A percentile compares a stretch with the other conserved stretches of the same genome.
These are phyloP conservation scores for Phaseolus lunatus DNA, from an alignment of 306 rosid genomes.

Conservation along the genomic window DNA sequence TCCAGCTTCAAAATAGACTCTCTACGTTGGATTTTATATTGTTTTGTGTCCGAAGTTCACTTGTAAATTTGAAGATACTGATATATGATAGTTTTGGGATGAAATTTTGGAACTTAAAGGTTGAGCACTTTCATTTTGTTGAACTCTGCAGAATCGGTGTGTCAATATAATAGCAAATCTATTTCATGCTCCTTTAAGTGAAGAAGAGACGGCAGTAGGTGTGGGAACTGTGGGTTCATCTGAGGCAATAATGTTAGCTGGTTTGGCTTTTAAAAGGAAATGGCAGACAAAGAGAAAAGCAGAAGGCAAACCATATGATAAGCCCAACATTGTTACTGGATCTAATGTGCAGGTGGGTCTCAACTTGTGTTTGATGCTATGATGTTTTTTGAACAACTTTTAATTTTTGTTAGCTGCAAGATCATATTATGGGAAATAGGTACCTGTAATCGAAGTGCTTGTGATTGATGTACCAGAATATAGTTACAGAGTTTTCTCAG, in stretches of 20 bases:
- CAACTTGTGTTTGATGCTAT: no score
- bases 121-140: slow-evolving; percentile 20
- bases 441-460: slow-evolving; percentile 8
- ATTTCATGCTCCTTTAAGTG: slow-evolving; percentile 76
- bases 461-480: neutral
- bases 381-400: neutral
- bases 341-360: slow-evolving; percentile 89
- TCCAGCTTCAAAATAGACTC: no score
- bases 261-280: slow-evolving; percentile 85
- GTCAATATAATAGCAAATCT: slow-evolving; percentile 92
- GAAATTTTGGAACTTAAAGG: neutral
- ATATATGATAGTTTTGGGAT: slow-evolving; percentile 3
- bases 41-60: neutral
- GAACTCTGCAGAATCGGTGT: slow-evolving; percentile 76
- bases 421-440: neutral
- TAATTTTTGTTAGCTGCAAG: no score
- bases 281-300: slow-evolving; percentile 83
- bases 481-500: neutral
- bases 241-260: slow-evolving; percentile 96
- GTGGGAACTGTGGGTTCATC: slow-evolving; percentile 97
- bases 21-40: neutral
- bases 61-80: slow-evolving; percentile 17
- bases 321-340: slow-evolving; percentile 94
- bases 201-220: slow-evolving; percentile 73
- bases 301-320: slow-evolving; percentile 77